Conservation (phyloP, 129 eudicot species). For the Chrysanthemum seticuspe region DNA sequence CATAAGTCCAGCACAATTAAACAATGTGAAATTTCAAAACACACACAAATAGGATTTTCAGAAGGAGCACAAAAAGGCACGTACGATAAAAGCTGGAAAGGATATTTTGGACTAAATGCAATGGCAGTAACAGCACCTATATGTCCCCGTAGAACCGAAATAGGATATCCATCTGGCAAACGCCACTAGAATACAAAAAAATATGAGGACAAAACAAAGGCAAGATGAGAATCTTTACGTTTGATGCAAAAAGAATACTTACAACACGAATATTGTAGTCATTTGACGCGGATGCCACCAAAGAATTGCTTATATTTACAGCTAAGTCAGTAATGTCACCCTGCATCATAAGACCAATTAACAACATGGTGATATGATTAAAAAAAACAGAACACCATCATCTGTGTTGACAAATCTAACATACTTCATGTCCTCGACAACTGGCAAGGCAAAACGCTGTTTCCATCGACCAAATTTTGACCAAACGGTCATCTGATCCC, state of each 20-base stretch:
- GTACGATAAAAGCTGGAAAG: constrained; percentile 93
- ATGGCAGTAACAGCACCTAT: constrained; percentile 95
- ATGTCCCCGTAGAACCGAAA: constrained; percentile 90
- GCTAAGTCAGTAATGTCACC: constrained; percentile 99
- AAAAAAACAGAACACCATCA: constrained; percentile 10
- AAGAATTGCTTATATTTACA: constrained; percentile 72
- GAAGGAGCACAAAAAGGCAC: constrained; percentile 17
- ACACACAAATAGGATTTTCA: not conserved
- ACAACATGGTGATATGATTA: constrained; percentile 19
- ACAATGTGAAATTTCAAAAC: not conserved
- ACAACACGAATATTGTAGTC: constrained; percentile 97
- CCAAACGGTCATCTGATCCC: constrained; percentile 98
- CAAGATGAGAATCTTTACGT: not conserved
- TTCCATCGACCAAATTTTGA: constrained; percentile 99
- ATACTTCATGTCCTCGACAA: constrained; percentile 98
- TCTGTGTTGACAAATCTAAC: constrained; percentile 22
- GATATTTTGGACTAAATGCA: constrained; percentile 85
- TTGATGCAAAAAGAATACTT: constrained; percentile 38
- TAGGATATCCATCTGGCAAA: constrained; percentile 90
- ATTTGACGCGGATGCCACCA: constrained; percentile 99
- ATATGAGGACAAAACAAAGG: constrained; percentile 5
- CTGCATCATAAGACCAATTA: constrained; percentile 35
- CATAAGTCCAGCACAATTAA: constrained; percentile 25
- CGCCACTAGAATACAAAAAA: constrained; percentile 75
- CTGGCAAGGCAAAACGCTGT: constrained; percentile 92